Evolutionary conservation across 2,329 filamentous ascomycete genomes (phyloP).

Genomic region (Mollisia scopiformis): DNA sequence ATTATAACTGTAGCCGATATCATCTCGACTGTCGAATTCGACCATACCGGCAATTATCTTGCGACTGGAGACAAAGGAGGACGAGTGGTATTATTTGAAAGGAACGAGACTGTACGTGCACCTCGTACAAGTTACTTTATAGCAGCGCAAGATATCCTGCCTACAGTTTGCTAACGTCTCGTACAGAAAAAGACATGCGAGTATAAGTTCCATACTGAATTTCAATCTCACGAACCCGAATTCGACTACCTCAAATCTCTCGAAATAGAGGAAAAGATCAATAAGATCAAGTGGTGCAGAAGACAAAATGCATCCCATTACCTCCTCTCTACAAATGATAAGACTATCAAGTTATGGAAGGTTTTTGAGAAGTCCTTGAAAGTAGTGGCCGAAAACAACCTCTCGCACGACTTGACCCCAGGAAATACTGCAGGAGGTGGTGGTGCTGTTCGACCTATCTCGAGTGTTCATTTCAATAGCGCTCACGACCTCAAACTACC

Average conservation of each 20-base stretch:
- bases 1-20: slow-evolving; percentile 68
- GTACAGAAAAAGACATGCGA: slow-evolving; percentile 98
- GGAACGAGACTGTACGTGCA: slow-evolving; percentile 84
- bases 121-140: background rate
- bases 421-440: slow-evolving; percentile 70
- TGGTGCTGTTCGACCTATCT: slow-evolving; percentile 73
- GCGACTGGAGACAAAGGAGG: slow-evolving; percentile 91
- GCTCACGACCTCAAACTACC: slow-evolving; percentile 88
- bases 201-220: slow-evolving; percentile 99
- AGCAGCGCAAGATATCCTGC: background rate
- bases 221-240: slow-evolving; percentile 98
- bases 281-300: slow-evolving; percentile 99
- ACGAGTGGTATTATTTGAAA: slow-evolving; percentile 82
- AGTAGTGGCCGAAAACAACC: slow-evolving; percentile 97
- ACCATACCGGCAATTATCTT: slow-evolving; percentile 87
- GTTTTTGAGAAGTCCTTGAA: slow-evolving; percentile 99
- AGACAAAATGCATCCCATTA: slow-evolving; percentile 99
- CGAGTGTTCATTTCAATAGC: slow-evolving; percentile 75
- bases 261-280: slow-evolving; percentile 99
- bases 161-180: slow-evolving; percentile 37
- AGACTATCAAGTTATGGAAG: slow-evolving; percentile 99
- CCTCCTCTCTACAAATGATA: slow-evolving; percentile 97
- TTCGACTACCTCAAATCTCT: slow-evolving; percentile 99
- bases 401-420: slow-evolving; percentile 91
- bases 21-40: slow-evolving; percentile 89